Percentiles rank a stretch among this genome's conserved stretches.
phyloP scores from a whole-genome alignment of 352 stramenopile species.

The Ophiocytium majus region DNA sequence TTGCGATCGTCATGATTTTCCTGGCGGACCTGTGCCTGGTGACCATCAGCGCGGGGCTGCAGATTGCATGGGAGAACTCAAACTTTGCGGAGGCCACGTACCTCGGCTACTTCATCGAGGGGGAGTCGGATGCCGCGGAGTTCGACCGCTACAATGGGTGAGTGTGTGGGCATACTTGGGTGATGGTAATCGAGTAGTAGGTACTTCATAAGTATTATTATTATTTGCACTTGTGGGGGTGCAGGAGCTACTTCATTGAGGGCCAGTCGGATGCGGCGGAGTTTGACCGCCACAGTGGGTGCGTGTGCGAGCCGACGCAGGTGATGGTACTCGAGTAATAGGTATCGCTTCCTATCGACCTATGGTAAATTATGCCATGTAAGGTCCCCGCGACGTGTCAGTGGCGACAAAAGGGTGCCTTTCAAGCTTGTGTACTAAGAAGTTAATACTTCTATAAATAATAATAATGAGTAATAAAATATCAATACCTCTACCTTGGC shows the following conservation, averaged over 20 bases:
- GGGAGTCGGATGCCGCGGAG: not conserved
- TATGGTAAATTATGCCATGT: too few relatives aligned
- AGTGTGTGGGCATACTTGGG: not conserved
- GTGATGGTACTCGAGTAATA: too few relatives aligned
- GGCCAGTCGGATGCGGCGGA: not conserved
- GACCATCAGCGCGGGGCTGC: constrained; percentile 55
- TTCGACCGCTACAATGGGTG: constrained; percentile 23
- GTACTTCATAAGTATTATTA: too few relatives aligned
- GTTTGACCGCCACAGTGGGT: constrained; percentile 19
- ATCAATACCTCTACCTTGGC: too few relatives aligned
- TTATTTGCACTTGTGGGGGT: too few relatives aligned
- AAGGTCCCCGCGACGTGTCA: too few relatives aligned
- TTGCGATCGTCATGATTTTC: constrained; percentile 55
- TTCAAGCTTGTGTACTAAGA: too few relatives aligned
- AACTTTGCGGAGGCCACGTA: constrained; percentile 67
- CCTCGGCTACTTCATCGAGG: constrained; percentile 38
- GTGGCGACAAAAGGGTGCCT: too few relatives aligned
- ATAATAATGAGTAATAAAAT: too few relatives aligned
- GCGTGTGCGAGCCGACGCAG: too few relatives aligned
- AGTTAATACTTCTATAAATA: too few relatives aligned
- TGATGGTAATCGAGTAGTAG: constrained; percentile 22
- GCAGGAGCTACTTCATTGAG: constrained; percentile 45
- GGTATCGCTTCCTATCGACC: too few relatives aligned
- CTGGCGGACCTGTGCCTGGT: constrained; percentile 36
- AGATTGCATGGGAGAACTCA: constrained; percentile 58